Evolutionary conservation across 2,329 filamentous ascomycete genomes (phyloP).

Genomic region (Apiospora pterosperma): DNA sequence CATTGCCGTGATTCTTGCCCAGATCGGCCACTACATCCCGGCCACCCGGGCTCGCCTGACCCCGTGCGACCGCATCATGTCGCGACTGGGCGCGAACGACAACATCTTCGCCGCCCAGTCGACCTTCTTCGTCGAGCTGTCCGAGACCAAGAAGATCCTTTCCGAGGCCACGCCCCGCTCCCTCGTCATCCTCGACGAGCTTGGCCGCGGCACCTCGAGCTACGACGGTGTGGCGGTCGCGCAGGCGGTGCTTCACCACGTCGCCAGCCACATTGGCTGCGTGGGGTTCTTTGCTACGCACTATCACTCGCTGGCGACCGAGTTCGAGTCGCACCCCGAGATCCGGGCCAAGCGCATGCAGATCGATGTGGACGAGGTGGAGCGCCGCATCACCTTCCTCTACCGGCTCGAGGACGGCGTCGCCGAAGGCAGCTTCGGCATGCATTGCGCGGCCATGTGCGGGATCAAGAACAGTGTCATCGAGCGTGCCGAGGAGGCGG

Average conservation of each 20-base stretch:
- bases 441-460: slow-evolving; percentile 99
- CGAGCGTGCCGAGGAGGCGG: slow-evolving; percentile 81
- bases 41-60: slow-evolving; percentile 79
- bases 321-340: slow-evolving; percentile 88
- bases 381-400: slow-evolving; percentile 88
- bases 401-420: slow-evolving; percentile 93
- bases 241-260: slow-evolving; percentile 93
- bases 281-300: slow-evolving; percentile 97
- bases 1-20: slow-evolving; percentile 93
- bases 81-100: slow-evolving; percentile 92
- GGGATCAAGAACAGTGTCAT: slow-evolving; percentile 84
- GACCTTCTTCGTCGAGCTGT: slow-evolving; percentile 96
- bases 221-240: slow-evolving; percentile 97
- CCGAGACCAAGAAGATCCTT: slow-evolving; percentile 97
- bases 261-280: slow-evolving; percentile 89
- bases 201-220: slow-evolving; percentile 89
- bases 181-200: slow-evolving; percentile 93
- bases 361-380: slow-evolving; percentile 83
- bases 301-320: slow-evolving; percentile 88
- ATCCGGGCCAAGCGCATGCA: slow-evolving; percentile 86
- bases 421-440: slow-evolving; percentile 94
- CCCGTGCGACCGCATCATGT: slow-evolving; percentile 97
- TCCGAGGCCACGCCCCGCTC: slow-evolving; percentile 91
- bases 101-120: slow-evolving; percentile 98
- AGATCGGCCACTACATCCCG: slow-evolving; percentile 91